A percentile compares a stretch with the other conserved stretches of the same genome.
phyloP scores from a whole-genome alignment of 73 alveolate species.

The Stentor roeselii region DNA sequence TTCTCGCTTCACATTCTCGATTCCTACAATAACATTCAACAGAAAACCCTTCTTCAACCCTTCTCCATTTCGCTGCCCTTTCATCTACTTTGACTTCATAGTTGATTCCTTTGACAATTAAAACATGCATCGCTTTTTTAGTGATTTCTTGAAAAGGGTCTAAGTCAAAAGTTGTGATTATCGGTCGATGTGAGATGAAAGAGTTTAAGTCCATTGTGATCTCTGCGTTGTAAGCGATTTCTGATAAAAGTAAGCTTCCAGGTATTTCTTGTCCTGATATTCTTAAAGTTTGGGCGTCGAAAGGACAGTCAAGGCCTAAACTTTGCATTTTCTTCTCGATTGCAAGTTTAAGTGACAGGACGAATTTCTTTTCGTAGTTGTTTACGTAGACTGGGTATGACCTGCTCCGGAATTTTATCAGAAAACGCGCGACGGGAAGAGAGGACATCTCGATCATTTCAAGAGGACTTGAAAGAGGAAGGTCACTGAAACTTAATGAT shows the following conservation, averaged over 20 bases:
- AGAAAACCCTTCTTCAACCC: not conserved
- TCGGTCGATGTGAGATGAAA: not conserved
- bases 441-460: not conserved
- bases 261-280: not conserved
- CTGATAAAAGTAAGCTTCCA: not conserved
- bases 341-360: not conserved
- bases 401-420: not conserved
- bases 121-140: not conserved
- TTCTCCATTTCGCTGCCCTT: constrained; percentile 4
- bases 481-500: not conserved
- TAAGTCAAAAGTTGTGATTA: not conserved
- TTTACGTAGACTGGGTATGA: not conserved
- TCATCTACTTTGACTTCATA: not conserved
- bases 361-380: not conserved
- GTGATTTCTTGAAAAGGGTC: not conserved
- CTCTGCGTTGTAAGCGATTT: not conserved
- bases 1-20: not conserved
- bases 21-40: not conserved
- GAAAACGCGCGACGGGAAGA: not conserved
- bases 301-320: not conserved
- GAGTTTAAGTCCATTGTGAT: not conserved
- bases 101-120: not conserved
- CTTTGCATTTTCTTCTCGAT: not conserved
- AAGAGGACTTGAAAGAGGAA: not conserved
- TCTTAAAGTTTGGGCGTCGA: not conserved